Conservation (phyloP, 441 rosid species). For the Jatropha multifida region DNA sequence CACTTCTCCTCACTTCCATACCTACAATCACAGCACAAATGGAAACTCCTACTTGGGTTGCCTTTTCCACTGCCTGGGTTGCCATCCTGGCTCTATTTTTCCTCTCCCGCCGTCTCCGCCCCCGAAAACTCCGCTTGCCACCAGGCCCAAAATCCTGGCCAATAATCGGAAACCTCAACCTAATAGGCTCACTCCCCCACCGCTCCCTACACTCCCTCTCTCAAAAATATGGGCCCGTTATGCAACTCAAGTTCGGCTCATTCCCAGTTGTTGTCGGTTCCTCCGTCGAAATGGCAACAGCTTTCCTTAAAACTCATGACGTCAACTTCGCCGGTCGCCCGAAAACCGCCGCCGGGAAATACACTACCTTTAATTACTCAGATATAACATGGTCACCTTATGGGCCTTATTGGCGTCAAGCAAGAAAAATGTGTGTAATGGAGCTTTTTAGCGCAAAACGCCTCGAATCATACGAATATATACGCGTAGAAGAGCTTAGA, state of each 20-base stretch:
- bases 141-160: slow-evolving; percentile 61
- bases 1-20: neutral
- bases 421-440: slow-evolving; percentile 42
- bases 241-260: slow-evolving; percentile 44
- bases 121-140: slow-evolving; percentile 40
- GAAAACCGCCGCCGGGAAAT: slow-evolving; percentile 41
- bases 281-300: slow-evolving; percentile 44
- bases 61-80: slow-evolving; percentile 27
- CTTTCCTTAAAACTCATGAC: slow-evolving; percentile 54
- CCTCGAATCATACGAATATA: slow-evolving; percentile 46
- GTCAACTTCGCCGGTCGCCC: slow-evolving; percentile 43
- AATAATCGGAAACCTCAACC: slow-evolving; percentile 58
- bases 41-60: slow-evolving; percentile 36
- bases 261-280: slow-evolving; percentile 52
- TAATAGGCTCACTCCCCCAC: slow-evolving; percentile 52
- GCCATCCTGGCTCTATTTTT: slow-evolving; percentile 36
- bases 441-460: slow-evolving; percentile 49
- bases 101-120: slow-evolving; percentile 31
- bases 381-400: slow-evolving; percentile 54
- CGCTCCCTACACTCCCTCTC: slow-evolving; percentile 41
- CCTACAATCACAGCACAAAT: slow-evolving; percentile 6
- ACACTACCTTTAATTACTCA: slow-evolving; percentile 46
- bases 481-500: slow-evolving; percentile 49
- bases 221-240: slow-evolving; percentile 43
- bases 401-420: slow-evolving; percentile 54